These are phyloP conservation scores for Pyrrhoderma lamaoense DNA, from an alignment of 1,284 basidiomycete species.

Conservation along the genomic window DNA sequence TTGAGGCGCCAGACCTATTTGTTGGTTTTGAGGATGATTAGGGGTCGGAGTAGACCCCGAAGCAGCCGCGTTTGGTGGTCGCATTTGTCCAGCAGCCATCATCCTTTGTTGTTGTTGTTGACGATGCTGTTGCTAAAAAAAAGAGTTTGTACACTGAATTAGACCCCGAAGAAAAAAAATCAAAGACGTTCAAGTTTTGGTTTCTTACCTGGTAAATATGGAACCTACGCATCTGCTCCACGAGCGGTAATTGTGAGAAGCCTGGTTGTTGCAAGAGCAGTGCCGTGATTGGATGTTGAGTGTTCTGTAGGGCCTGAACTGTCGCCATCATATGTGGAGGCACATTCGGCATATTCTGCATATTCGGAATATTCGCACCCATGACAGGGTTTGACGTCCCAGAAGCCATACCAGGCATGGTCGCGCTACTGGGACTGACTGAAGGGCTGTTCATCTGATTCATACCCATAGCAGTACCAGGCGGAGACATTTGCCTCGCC, in stretches of 20 bases:
- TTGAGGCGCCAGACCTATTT: slow-evolving; percentile 9
- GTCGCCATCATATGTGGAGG: slow-evolving; percentile 18
- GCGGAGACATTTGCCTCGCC: slow-evolving; percentile 38
- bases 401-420: background rate
- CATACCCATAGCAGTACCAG: slow-evolving; percentile 21
- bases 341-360: background rate
- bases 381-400: background rate
- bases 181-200: too few species aligned
- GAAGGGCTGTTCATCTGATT: background rate
- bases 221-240: slow-evolving; percentile 43
- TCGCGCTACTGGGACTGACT: background rate
- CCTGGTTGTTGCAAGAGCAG: slow-evolving; percentile 48
- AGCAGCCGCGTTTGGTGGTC: slow-evolving; percentile 1
- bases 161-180: too few species aligned
- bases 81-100: slow-evolving; percentile 15
- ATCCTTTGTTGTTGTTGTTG: slow-evolving; percentile 21
- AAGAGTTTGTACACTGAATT: slow-evolving; percentile 6
- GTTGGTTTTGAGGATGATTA: slow-evolving; percentile 25
- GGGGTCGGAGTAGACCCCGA: slow-evolving; percentile 11
- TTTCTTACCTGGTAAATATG: slow-evolving; percentile 38
- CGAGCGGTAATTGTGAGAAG: slow-evolving; percentile 44
- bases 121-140: slow-evolving; percentile 11
- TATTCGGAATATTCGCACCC: background rate
- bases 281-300: slow-evolving; percentile 49
- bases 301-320: slow-evolving; percentile 45